phyloP scores from a whole-genome alignment of 2,329 filamentous ascomycete genomes.

The Lasiodiplodia sp. region DNA sequence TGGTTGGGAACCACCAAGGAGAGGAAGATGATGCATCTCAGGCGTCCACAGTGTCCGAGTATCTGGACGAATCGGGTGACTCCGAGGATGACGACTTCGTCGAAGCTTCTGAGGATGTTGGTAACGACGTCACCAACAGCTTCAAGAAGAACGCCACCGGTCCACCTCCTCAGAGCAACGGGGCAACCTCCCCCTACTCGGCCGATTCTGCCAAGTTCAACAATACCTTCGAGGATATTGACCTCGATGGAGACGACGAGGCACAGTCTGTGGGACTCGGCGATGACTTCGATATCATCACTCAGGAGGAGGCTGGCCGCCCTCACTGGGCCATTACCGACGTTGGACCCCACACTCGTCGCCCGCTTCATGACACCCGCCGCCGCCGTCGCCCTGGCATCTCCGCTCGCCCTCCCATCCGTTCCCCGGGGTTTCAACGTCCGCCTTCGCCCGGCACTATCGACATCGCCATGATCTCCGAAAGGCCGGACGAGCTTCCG shows the following conservation, averaged over 20 bases:
- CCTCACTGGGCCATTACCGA: not conserved
- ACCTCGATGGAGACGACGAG: not conserved
- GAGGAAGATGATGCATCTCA: not conserved
- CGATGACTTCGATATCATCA: not conserved
- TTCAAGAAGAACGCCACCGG: too few relatives aligned
- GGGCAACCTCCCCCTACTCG: too few relatives aligned
- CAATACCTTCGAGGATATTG: not conserved
- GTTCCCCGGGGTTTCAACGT: not conserved
- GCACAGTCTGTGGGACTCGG: not conserved
- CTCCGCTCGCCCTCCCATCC: not conserved
- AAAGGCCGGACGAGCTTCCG: constrained; percentile 8
- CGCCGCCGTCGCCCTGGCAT: not conserved
- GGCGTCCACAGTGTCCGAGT: not conserved
- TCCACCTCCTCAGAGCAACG: too few relatives aligned
- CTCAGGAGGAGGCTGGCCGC: not conserved
- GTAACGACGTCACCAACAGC: not conserved
- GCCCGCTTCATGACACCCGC: not conserved
- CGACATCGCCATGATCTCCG: constrained; percentile 19
- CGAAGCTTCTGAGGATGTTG: not conserved
- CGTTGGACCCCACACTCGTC: not conserved
- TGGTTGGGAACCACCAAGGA: not conserved
- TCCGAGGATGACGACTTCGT: not conserved
- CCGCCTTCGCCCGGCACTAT: constrained; percentile 7
- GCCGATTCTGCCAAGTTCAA: too few relatives aligned
- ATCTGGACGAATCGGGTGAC: not conserved